Conservation (phyloP, 2,329 filamentous ascomycete genomes). For the Penicillium sp. region DNA sequence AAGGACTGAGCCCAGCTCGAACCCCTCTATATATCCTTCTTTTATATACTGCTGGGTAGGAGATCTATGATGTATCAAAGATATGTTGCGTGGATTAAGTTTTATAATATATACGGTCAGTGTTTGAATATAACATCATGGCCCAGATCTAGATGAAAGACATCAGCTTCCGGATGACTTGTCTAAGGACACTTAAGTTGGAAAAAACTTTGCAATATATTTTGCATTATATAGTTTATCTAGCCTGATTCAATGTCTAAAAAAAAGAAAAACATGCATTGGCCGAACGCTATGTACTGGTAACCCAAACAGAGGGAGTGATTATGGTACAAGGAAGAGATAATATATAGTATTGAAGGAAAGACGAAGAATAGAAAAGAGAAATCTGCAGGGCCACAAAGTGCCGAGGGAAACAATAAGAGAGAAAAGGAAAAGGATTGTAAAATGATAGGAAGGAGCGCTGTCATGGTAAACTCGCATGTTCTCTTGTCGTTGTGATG, state of each 20-base stretch:
- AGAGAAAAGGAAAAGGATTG: neutral
- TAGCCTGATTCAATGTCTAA: neutral
- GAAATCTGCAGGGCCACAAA: conserved; percentile 1
- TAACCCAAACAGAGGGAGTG: conserved; percentile 11
- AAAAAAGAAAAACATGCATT: neutral
- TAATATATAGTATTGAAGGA: conserved; percentile 15
- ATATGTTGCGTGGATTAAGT: neutral
- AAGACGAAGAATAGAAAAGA: conserved; percentile 7
- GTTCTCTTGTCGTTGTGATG: neutral
- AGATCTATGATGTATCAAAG: neutral
- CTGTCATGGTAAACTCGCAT: neutral
- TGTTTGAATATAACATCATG: neutral
- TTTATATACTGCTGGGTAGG: too few relatives aligned
- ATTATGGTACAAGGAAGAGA: conserved; percentile 26
- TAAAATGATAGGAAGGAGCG: conserved; percentile 4
- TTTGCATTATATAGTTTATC: neutral
- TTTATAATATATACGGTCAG: too few relatives aligned
- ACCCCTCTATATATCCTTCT: neutral
- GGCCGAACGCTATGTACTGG: conserved; percentile 20
- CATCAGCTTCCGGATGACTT: neutral
- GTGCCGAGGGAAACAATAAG: neutral
- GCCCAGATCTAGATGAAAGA: neutral
- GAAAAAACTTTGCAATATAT: neutral
- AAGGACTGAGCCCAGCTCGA: neutral
- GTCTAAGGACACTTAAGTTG: neutral